These are phyloP conservation scores for Penicillium manginii DNA, from an alignment of 495 filamentous ascomycete genomes.

Conservation along the genomic window DNA sequence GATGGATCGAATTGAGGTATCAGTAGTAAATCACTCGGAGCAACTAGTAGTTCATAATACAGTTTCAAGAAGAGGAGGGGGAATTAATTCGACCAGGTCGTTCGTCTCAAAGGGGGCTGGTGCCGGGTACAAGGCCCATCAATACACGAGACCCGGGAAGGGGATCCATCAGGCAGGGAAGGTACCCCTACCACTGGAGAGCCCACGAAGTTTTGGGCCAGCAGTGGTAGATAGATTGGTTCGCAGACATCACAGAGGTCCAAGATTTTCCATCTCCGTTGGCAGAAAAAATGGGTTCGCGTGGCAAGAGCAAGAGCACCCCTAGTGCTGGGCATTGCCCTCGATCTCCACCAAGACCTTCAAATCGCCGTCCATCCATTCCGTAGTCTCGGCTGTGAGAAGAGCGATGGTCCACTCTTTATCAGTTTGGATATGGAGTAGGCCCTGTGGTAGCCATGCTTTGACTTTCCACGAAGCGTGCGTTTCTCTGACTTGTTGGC, in stretches of 20 bases:
- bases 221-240: no score
- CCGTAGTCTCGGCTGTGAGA: slow-evolving; percentile 44
- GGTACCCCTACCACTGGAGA: no score
- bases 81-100: neutral
- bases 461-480: slow-evolving; percentile 40
- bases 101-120: no score
- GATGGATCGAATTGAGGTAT: neutral
- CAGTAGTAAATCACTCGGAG: neutral
- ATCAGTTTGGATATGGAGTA: slow-evolving; percentile 41
- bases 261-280: no score
- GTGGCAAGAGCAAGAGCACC: no score
- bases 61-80: neutral
- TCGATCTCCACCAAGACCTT: slow-evolving; percentile 49
- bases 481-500: slow-evolving; percentile 24
- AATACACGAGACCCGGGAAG: no score
- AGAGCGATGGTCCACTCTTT: slow-evolving; percentile 52
- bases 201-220: no score
- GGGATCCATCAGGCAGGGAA: no score
- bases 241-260: no score
- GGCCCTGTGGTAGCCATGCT: slow-evolving; percentile 46
- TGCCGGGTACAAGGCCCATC: no score
- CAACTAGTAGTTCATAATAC: neutral
- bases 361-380: slow-evolving; percentile 58
- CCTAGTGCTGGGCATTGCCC: slow-evolving; percentile 11
- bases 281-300: neutral